A percentile compares a stretch with the other conserved stretches of the same genome.
phyloP scores from a whole-genome alignment of 345 rosid genomes.

The Populus simonii region DNA sequence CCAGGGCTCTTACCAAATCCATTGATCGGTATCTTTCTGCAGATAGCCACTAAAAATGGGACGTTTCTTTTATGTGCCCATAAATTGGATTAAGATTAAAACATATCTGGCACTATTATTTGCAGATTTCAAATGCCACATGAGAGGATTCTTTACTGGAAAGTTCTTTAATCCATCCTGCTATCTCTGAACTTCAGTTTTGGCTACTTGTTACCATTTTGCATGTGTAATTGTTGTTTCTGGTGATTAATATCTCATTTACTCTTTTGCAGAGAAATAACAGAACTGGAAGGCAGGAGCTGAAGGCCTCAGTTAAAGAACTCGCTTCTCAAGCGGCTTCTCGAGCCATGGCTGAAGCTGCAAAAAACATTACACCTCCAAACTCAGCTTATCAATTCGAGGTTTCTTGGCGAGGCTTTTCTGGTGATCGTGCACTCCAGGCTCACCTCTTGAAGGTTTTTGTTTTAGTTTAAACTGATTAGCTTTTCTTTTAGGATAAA shows the following conservation, averaged over 20 bases:
- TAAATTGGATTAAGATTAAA: not conserved
- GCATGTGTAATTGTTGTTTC: not conserved
- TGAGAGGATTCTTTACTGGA: not conserved
- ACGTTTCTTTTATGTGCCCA: not conserved
- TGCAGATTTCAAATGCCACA: not conserved
- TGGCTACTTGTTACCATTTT: not conserved
- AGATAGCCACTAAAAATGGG: not conserved
- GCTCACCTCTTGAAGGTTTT: conserved; percentile 70
- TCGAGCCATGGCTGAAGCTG: conserved; percentile 68
- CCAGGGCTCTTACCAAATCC: not conserved
- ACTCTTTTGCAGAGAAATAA: conserved; percentile 36
- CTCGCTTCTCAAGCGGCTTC: conserved; percentile 86
- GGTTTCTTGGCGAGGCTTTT: conserved; percentile 72
- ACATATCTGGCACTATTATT: not conserved
- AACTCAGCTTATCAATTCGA: conserved; percentile 85
- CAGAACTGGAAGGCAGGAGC: conserved; percentile 36
- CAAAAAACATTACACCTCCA: conserved; percentile 62
- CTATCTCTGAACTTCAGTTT: not conserved
- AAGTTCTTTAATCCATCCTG: not conserved
- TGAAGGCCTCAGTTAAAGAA: conserved; percentile 66
- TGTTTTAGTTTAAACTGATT: not conserved
- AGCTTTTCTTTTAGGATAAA: not conserved
- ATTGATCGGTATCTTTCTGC: not conserved
- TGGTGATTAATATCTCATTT: not conserved
- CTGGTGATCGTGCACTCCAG: conserved; percentile 58